Conservation (phyloP, 768 basidiomycete species). For the Rhizopogon rudus region DNA sequence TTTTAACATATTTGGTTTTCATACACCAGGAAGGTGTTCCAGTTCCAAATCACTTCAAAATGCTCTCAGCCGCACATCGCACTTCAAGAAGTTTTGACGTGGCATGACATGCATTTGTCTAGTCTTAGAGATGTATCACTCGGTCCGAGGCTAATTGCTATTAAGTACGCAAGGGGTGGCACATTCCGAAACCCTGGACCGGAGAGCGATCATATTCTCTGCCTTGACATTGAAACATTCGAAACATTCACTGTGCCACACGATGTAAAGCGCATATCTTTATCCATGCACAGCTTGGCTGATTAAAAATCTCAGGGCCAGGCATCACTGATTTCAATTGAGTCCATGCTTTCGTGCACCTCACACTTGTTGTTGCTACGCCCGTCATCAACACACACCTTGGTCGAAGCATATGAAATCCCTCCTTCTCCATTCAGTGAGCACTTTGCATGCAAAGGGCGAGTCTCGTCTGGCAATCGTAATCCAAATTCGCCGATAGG, state of each 20-base stretch:
- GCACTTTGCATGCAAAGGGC: not conserved
- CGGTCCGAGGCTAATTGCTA: conserved; percentile 1
- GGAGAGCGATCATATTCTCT: not conserved
- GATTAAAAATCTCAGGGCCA: not conserved
- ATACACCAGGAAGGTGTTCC: not conserved
- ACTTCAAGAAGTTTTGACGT: not conserved
- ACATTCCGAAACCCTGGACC: not conserved
- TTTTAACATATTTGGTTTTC: not conserved
- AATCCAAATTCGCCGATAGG: not conserved
- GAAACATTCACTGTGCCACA: not conserved
- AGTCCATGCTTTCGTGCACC: conserved; percentile 1
- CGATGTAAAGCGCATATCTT: not conserved
- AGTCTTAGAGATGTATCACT: conserved; percentile 1
- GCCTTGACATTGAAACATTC: not conserved
- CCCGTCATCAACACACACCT: not conserved
- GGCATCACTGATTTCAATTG: not conserved
- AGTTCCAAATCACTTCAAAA: not conserved
- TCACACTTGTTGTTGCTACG: not conserved
- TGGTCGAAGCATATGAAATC: not conserved
- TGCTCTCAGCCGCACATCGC: not conserved
- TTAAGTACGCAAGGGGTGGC: not conserved
- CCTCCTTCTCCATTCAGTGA: not conserved
- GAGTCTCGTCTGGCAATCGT: too few species aligned
- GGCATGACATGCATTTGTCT: conserved; percentile 2
- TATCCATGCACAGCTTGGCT: not conserved